Evolutionary conservation across 2,329 filamentous ascomycete genomes (phyloP), one percentile per base, ranked within the genome.

Genomic region (Aspergillus cejpii): DNA sequence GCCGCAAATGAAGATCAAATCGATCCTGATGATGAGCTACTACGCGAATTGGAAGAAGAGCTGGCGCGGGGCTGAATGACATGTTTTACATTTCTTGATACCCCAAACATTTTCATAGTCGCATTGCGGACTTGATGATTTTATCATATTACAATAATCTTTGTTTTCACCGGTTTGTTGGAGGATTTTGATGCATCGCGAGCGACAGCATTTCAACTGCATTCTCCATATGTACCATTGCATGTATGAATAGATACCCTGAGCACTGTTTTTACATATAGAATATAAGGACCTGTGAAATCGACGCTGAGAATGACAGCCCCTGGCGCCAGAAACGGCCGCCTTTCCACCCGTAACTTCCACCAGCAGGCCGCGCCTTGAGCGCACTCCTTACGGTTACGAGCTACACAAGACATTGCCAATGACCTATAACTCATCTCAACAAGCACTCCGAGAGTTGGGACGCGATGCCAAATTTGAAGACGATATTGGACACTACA

Each of bases 401-500:
- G 26, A 55, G 37, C 50, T 62, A 37, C 14, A 61, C 50, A 8
- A 10, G 37, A 52, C 43, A 15, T 52, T 59, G 28, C 40, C 44
- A 33, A 62, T 62, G 42, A 59, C 45, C 10, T 62, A 62, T 55
- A 28, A 58, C 28, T 59, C 48, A 31, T 45, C 42, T 39, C 47
- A 45, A 42, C 41, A 45, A 37, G 55, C 47, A 10, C 54, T 62
- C n/a, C 19, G 47, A 43, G 53, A 61, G 39, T 47, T 62, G 21
- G 54, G 51, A 37, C 36, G 45, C 43, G 55, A 60, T 53, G 41
- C 56, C 41, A 40, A 39, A 42, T 62, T 62, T 33, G 38, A 61
- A 46, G 42, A 62, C 37, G 41, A 59, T 50, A 55, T 63, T 47
- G 42, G 51, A 12, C 39, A 62, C 55, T 62, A 62, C 31, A 60